A percentile compares a stretch with the other conserved stretches of the same genome.
phyloP scores from a whole-genome alignment of 352 stramenopile species.

The Globisporangium sylvaticum region DNA sequence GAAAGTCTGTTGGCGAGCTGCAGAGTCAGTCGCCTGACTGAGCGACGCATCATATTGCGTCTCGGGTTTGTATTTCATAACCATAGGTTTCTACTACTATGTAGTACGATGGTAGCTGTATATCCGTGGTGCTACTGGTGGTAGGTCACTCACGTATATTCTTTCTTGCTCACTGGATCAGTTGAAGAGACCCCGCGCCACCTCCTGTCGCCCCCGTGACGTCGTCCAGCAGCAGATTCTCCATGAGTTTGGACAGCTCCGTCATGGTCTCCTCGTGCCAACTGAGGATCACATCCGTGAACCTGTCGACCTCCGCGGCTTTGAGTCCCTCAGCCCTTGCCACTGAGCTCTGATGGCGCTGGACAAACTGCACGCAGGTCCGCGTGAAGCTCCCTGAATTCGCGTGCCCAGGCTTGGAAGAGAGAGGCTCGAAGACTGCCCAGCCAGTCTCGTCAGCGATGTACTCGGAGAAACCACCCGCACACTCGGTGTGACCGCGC shows the following conservation, averaged over 20 bases:
- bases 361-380: neutral
- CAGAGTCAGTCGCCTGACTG: no score
- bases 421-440: neutral
- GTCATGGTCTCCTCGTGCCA: neutral
- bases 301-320: neutral
- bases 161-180: no score
- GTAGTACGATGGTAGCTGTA: no score
- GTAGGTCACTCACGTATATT: no score
- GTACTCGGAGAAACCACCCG: neutral
- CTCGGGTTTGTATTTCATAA: no score
- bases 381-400: neutral
- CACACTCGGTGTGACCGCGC: neutral
- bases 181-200: no score
- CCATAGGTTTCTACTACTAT: no score
- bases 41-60: no score
- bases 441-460: neutral
- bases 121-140: no score
- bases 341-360: neutral
- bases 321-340: neutral
- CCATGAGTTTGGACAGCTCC: neutral
- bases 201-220: neutral
- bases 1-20: no score
- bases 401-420: neutral
- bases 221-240: slow-evolving; percentile 1
- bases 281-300: neutral